Conservation (phyloP, 2,329 filamentous ascomycete species). For the Ilyonectria sp. region DNA sequence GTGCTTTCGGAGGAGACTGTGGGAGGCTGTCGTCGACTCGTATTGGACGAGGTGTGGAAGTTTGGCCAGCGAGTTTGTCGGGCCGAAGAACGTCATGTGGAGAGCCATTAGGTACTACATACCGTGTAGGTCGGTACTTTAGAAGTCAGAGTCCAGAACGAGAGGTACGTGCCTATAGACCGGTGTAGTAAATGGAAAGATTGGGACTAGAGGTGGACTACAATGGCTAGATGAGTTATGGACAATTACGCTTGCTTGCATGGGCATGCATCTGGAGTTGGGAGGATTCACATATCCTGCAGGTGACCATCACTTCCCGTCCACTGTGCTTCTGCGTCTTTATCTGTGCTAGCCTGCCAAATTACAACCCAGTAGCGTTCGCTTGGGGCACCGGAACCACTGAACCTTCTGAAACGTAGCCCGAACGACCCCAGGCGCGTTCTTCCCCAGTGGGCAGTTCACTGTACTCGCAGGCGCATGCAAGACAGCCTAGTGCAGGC, state of each 20-base stretch:
- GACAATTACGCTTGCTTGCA: neutral
- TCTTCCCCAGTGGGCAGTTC: slow-evolving; percentile 11
- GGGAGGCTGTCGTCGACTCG: slow-evolving; percentile 65
- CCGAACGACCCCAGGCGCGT: slow-evolving; percentile 9
- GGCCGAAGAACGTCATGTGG: slow-evolving; percentile 40
- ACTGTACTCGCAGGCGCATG: slow-evolving; percentile 10
- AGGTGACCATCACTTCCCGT: neutral
- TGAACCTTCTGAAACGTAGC: slow-evolving; percentile 12
- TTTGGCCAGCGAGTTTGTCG: slow-evolving; percentile 72
- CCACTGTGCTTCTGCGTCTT: neutral
- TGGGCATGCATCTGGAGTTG: neutral
- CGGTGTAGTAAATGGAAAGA: neutral
- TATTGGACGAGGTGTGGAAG: slow-evolving; percentile 86
- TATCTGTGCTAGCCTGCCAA: no score
- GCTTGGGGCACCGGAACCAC: neutral
- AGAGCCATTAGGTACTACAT: slow-evolving; percentile 9
- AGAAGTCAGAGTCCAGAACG: slow-evolving; percentile 7
- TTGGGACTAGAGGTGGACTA: neutral
- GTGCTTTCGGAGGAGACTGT: slow-evolving; percentile 72
- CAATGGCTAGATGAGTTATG: neutral
- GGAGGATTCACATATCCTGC: neutral
- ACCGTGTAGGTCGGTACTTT: neutral
- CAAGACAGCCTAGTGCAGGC: neutral
- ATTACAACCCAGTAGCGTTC: no score
- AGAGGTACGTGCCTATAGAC: slow-evolving; percentile 9